Evolutionary conservation across 495 filamentous ascomycete species (phyloP).

Genomic region (Endocarpon pusillum): DNA sequence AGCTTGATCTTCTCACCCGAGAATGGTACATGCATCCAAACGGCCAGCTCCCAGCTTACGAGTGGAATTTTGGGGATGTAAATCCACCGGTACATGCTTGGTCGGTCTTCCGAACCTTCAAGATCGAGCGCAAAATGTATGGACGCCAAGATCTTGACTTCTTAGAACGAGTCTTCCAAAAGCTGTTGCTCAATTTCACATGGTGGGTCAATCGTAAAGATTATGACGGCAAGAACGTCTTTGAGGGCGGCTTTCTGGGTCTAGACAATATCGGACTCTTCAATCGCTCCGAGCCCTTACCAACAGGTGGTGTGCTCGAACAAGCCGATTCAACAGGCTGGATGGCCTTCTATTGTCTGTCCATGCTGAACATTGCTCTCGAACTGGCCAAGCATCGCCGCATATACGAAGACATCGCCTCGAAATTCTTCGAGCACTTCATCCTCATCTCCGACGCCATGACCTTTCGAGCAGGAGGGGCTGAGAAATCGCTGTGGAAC

Average conservation of each 20-base stretch:
- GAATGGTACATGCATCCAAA: constrained; percentile 99
- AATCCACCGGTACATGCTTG: constrained; percentile 95
- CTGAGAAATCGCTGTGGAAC: constrained; percentile 83
- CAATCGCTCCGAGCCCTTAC: constrained; percentile 92
- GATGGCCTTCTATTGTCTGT: constrained; percentile 94
- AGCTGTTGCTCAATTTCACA: constrained; percentile 87
- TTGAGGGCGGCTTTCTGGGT: constrained; percentile 92
- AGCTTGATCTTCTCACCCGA: constrained; percentile 82
- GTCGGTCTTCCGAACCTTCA: constrained; percentile 88
- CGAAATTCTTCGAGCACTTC: constrained; percentile 98
- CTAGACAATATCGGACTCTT: constrained; percentile 94
- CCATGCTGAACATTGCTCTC: constrained; percentile 90
- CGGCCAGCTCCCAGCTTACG: constrained; percentile 78
- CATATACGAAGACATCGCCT: constrained; percentile 96
- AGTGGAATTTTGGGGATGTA: constrained; percentile 97
- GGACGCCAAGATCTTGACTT: constrained; percentile 89
- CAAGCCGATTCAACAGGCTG: constrained; percentile 95
- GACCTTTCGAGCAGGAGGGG: constrained; percentile 67
- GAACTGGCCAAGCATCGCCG: constrained; percentile 88
- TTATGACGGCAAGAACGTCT: constrained; percentile 82
- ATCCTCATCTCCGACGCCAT: constrained; percentile 95
- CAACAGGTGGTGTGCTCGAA: constrained; percentile 81
- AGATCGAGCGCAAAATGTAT: constrained; percentile 95
- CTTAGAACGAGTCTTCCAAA: constrained; percentile 91
- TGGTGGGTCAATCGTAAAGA: constrained; percentile 99